These are phyloP conservation scores for Malbranchea zuffiana DNA, from an alignment of 2,329 filamentous ascomycete genomes.

Conservation along the genomic window DNA sequence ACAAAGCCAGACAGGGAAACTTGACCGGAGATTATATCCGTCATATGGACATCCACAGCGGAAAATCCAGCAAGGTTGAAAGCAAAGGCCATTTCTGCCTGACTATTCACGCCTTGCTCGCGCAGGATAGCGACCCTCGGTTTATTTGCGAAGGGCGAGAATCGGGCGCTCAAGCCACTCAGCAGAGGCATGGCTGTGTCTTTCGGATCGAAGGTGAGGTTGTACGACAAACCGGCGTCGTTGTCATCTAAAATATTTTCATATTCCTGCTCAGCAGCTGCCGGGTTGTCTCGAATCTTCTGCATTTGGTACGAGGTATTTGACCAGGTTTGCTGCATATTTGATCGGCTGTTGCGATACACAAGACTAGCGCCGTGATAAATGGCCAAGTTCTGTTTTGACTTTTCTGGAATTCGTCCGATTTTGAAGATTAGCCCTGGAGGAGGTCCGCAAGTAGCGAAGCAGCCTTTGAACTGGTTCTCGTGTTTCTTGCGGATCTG, in stretches of 20 bases:
- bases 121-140: constrained; percentile 83
- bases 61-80: constrained; percentile 88
- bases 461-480: constrained; percentile 75
- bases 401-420: constrained; percentile 55
- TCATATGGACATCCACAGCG: constrained; percentile 93
- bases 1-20: constrained; percentile 72
- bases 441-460: constrained; percentile 79
- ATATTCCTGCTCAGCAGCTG: constrained; percentile 75
- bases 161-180: constrained; percentile 47
- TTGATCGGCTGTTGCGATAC: constrained; percentile 56
- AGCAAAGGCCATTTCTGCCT: constrained; percentile 96
- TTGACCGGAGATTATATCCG: constrained; percentile 67
- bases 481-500: constrained; percentile 80
- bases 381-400: constrained; percentile 67
- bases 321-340: constrained; percentile 80
- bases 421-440: constrained; percentile 73
- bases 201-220: constrained; percentile 65
- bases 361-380: constrained; percentile 59
- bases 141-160: constrained; percentile 48
- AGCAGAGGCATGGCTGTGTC: constrained; percentile 64
- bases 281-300: constrained; percentile 74
- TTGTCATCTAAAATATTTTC: constrained; percentile 59
- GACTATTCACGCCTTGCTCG: constrained; percentile 90
- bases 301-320: constrained; percentile 87
- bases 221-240: constrained; percentile 77